phyloP scores from a whole-genome alignment of 1,139 yeast species.

The Pichia sp. region DNA sequence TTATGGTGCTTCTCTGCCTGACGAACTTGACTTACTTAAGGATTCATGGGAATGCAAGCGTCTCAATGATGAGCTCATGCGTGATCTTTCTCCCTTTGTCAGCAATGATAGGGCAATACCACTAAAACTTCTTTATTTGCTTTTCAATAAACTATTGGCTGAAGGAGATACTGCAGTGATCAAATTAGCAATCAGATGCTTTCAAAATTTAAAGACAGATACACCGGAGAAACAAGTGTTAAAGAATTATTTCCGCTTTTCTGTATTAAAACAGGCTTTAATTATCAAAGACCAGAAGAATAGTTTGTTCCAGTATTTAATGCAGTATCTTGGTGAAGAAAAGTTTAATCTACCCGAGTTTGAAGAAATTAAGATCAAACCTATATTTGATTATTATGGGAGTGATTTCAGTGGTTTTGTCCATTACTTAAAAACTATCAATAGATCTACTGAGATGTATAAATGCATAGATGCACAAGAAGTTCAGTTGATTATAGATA shows the following conservation, averaged over 20 bases:
- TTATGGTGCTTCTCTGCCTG: background rate
- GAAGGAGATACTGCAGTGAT: background rate
- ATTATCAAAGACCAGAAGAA: background rate
- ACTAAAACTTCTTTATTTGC: background rate
- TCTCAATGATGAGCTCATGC: background rate
- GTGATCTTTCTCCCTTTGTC: background rate
- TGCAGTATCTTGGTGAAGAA: background rate
- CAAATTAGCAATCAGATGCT: background rate
- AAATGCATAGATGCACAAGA: background rate
- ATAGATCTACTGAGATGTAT: background rate
- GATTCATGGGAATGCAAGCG: background rate
- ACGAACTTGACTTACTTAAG: background rate
- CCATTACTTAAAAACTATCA: background rate
- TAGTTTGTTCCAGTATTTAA: background rate
- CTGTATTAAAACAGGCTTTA: background rate
- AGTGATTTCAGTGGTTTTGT: background rate
- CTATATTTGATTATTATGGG: conserved; percentile 1
- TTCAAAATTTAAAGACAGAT: background rate
- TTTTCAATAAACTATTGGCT: background rate
- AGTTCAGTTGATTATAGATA: background rate
- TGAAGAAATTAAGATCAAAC: background rate
- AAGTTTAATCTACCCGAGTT: background rate
- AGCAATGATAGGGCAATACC: background rate
- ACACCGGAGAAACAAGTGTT: background rate
- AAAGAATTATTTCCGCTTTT: conserved; percentile 1